These are phyloP conservation scores for Trichoderma sp. DNA, from an alignment of 2,329 filamentous ascomycete genomes.

Conservation along the genomic window DNA sequence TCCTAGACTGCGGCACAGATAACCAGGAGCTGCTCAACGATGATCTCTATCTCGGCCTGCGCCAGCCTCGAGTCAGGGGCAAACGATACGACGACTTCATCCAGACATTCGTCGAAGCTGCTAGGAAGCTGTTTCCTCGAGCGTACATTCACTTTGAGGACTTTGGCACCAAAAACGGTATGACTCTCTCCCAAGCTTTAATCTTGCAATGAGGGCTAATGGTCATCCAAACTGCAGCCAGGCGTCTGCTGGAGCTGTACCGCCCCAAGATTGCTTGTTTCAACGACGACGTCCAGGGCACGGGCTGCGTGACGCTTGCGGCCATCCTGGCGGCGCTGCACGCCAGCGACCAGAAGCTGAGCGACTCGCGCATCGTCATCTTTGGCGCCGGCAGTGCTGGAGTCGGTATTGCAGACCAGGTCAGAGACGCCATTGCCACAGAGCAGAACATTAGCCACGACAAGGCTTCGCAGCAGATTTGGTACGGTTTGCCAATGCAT, in stretches of 20 bases:
- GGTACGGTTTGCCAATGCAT: slow-evolving; percentile 60
- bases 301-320: slow-evolving; percentile 82
- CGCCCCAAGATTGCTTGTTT: slow-evolving; percentile 76
- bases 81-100: slow-evolving; percentile 76
- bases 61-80: slow-evolving; percentile 66
- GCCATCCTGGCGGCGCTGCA: slow-evolving; percentile 77
- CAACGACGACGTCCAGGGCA: slow-evolving; percentile 90
- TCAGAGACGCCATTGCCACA: slow-evolving; percentile 74
- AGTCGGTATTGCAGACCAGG: slow-evolving; percentile 82
- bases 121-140: slow-evolving; percentile 70
- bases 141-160: slow-evolving; percentile 91
- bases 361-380: slow-evolving; percentile 70
- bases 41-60: slow-evolving; percentile 76
- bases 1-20: slow-evolving; percentile 84
- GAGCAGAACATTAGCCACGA: slow-evolving; percentile 67
- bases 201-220: background rate
- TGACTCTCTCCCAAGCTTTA: background rate
- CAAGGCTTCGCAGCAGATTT: slow-evolving; percentile 81
- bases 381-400: slow-evolving; percentile 84
- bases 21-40: slow-evolving; percentile 75
- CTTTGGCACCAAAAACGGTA: slow-evolving; percentile 74
- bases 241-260: slow-evolving; percentile 76
- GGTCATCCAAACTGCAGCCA: slow-evolving; percentile 48
- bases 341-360: slow-evolving; percentile 65
- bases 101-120: slow-evolving; percentile 70